These are phyloP conservation scores for grape (Vitis vinifera) DNA, from an alignment of 164 flowering plant species.

Conservation along the genomic window DNA sequence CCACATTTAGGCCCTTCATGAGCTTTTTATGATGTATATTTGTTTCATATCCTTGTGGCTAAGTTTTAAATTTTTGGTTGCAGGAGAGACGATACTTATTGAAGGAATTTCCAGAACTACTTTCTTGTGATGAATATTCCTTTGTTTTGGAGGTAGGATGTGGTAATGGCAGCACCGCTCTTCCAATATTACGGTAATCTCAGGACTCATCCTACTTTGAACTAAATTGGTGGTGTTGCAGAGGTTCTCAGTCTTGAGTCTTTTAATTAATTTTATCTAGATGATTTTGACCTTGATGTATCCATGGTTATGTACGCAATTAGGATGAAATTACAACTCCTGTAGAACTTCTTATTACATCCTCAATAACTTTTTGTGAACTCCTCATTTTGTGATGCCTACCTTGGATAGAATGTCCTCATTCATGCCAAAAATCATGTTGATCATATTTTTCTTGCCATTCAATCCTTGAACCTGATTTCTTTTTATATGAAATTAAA, in stretches of 20 bases:
- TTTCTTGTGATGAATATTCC: conserved; percentile 39
- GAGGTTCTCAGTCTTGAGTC: background rate
- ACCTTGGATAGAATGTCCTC: no score
- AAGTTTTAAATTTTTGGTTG: background rate
- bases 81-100: conserved; percentile 89
- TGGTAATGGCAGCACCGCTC: conserved; percentile 91
- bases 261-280: background rate
- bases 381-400: no score
- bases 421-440: no score
- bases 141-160: conserved; percentile 93
- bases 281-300: background rate
- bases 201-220: background rate
- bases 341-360: no score
- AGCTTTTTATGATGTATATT: background rate
- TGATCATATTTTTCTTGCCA: no score
- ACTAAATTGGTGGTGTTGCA: background rate
- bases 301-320: no score
- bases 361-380: no score
- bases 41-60: background rate
- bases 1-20: no score
- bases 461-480: no score
- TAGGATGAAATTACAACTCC: no score
- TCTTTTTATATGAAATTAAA: no score
- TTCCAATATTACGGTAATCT: conserved; percentile 75
- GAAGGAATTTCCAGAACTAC: conserved; percentile 84